These are phyloP conservation scores for Neopestalotiopsis clavispora DNA, from an alignment of 2,329 filamentous ascomycete species.

Conservation along the genomic window DNA sequence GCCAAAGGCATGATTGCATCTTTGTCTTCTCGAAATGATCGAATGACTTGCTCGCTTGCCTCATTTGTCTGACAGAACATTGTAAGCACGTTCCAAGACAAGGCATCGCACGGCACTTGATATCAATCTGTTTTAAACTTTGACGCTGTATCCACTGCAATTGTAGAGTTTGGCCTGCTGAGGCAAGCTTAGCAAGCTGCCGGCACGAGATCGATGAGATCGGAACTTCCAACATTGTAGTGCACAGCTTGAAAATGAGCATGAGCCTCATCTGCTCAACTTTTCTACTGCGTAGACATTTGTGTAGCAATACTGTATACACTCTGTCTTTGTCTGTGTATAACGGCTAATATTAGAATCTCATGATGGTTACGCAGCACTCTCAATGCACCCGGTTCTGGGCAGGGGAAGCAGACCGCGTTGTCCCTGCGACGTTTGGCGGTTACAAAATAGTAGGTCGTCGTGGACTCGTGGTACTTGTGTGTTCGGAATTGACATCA, in stretches of 20 bases:
- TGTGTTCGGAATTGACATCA: conserved; percentile 4
- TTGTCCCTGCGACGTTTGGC: background rate
- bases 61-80: no score
- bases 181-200: background rate
- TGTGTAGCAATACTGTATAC: background rate
- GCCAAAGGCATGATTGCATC: no score
- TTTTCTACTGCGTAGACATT: background rate
- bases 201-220: background rate
- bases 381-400: background rate
- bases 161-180: background rate
- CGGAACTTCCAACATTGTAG: background rate
- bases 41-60: no score
- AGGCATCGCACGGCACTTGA: background rate
- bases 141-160: background rate
- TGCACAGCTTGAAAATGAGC: background rate
- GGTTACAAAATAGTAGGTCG: background rate
- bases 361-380: background rate
- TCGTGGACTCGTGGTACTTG: background rate
- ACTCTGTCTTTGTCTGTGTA: background rate
- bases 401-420: background rate
- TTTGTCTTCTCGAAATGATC: no score
- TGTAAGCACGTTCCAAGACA: background rate
- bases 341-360: conserved; percentile 1
- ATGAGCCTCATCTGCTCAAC: background rate
- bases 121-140: background rate